Conservation (phyloP, 345 rosid genomes). For the Crucihimalaya himalaica region DNA sequence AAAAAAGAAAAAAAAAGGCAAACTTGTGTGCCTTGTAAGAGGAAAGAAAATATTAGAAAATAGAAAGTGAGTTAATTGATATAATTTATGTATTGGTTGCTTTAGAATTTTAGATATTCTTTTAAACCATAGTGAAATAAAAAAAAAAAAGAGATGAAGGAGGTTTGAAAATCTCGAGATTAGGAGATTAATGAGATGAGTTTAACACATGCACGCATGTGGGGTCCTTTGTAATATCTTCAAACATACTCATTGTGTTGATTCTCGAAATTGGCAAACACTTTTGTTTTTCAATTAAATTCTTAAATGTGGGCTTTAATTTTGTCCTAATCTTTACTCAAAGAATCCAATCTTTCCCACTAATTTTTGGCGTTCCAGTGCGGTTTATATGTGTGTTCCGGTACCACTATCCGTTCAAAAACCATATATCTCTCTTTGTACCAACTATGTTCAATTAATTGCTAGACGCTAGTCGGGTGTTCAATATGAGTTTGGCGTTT, state of each 20-base stretch:
- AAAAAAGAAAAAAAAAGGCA: neutral
- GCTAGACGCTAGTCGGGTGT: too few species aligned
- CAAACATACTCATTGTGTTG: conserved; percentile 62
- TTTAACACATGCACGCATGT: conserved; percentile 49
- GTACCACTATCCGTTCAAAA: too few species aligned
- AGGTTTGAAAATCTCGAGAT: conserved; percentile 40
- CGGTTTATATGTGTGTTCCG: neutral
- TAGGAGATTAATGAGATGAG: conserved; percentile 34
- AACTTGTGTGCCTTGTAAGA: conserved; percentile 15
- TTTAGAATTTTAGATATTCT: conserved; percentile 26
- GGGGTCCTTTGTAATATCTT: conserved; percentile 59
- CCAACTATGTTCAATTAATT: too few species aligned
- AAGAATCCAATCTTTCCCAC: conserved; percentile 42
- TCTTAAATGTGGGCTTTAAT: neutral
- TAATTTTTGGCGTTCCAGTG: conserved; percentile 18
- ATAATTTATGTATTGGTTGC: conserved; percentile 29
- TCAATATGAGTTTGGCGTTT: too few species aligned
- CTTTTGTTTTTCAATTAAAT: neutral
- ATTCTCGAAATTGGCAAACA: conserved; percentile 39
- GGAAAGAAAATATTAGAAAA: too few species aligned
- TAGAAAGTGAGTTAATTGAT: conserved; percentile 1
- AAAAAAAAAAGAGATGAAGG: conserved; percentile 38
- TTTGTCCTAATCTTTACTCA: conserved; percentile 37
- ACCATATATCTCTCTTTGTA: too few species aligned
- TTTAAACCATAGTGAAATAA: conserved; percentile 22